Evolutionary conservation across 2,329 filamentous ascomycete genomes (phyloP).

Genomic region (Alternaria gansuensis): DNA sequence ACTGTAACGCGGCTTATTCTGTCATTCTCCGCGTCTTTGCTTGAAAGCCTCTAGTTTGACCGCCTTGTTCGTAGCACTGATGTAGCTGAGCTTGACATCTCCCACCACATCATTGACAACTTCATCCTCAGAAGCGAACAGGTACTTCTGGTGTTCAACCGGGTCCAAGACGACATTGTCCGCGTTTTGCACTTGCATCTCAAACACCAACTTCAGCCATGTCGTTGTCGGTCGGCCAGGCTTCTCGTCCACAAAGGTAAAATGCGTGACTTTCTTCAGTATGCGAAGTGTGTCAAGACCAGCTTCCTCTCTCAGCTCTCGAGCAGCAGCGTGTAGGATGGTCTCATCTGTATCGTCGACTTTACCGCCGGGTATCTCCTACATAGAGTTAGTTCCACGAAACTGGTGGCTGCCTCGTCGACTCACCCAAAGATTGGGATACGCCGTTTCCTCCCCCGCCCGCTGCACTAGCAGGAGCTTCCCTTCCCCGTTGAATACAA

Average conservation of each 20-base stretch:
- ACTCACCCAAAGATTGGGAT: slow-evolving; percentile 48
- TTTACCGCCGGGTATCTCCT: slow-evolving; percentile 64
- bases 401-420: neutral
- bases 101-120: slow-evolving; percentile 41
- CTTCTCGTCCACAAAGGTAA: slow-evolving; percentile 35
- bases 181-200: slow-evolving; percentile 46
- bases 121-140: slow-evolving; percentile 55
- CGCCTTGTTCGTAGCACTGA: slow-evolving; percentile 43
- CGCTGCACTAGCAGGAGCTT: slow-evolving; percentile 51
- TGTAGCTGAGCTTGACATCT: slow-evolving; percentile 44
- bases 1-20: slow-evolving; percentile 2
- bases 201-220: slow-evolving; percentile 52
- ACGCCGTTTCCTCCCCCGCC: slow-evolving; percentile 47
- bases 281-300: slow-evolving; percentile 58
- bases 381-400: slow-evolving; percentile 13
- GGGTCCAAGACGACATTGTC: slow-evolving; percentile 48
- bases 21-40: slow-evolving; percentile 26
- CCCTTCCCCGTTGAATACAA: slow-evolving; percentile 46
- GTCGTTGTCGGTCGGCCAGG: slow-evolving; percentile 21
- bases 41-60: slow-evolving; percentile 50
- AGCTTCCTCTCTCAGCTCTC: slow-evolving; percentile 63
- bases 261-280: slow-evolving; percentile 54
- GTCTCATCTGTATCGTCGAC: slow-evolving; percentile 58
- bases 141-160: slow-evolving; percentile 54
- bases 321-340: slow-evolving; percentile 59